These are phyloP conservation scores for Trametes meyenii DNA, from an alignment of 768 basidiomycete genomes.

Conservation along the genomic window DNA sequence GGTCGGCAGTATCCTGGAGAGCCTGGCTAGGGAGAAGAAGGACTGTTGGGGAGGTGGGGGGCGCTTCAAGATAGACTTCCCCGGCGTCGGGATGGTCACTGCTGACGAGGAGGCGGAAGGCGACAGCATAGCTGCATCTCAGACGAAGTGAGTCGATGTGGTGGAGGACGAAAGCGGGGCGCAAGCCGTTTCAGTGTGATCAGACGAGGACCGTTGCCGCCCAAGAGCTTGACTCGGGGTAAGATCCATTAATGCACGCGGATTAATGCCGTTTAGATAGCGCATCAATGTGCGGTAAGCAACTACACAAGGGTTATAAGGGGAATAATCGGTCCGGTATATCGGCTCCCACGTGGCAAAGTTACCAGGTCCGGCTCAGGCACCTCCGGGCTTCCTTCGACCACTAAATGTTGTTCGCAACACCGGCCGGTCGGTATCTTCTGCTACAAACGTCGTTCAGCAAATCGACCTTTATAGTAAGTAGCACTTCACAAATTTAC, in stretches of 20 bases:
- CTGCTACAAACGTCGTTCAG: no score
- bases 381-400: no score
- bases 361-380: no score
- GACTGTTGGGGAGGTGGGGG: slow-evolving; percentile 70
- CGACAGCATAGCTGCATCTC: slow-evolving; percentile 39
- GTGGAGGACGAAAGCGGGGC: slow-evolving; percentile 11
- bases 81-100: slow-evolving; percentile 77
- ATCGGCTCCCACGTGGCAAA: no score
- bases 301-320: no score
- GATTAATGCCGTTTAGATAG: no score
- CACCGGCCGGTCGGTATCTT: no score
- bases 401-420: no score
- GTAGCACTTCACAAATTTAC: no score
- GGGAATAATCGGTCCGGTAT: no score
- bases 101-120: slow-evolving; percentile 79
- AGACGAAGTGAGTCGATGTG: slow-evolving; percentile 3
- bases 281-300: no score
- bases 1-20: slow-evolving; percentile 73
- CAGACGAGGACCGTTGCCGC: neutral
- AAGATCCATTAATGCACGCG: neutral
- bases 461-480: no score
- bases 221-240: neutral
- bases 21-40: slow-evolving; percentile 62
- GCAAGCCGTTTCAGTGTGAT: neutral
- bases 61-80: slow-evolving; percentile 80